A percentile compares a stretch with the other conserved stretches of the same genome.
Conservation (phyloP, 2,329 filamentous ascomycete genomes). For the Fusarium pseudocircinatum region DNA sequence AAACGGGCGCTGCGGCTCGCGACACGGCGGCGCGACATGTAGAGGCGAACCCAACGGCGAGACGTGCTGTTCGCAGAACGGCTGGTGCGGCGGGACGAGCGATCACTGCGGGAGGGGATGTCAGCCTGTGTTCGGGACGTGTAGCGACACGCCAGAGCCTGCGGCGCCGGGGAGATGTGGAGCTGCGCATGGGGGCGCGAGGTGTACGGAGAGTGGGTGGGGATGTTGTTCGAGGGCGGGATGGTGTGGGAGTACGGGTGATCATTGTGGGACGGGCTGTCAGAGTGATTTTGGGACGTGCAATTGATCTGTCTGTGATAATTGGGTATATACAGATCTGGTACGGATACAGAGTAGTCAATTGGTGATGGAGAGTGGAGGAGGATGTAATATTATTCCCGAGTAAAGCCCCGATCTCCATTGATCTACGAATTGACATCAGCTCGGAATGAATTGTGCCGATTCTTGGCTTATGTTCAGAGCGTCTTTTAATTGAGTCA, state of each 20-base stretch:
- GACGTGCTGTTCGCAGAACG: conserved; percentile 38
- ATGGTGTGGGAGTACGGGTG: conserved; percentile 52
- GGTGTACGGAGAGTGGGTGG: conserved; percentile 39
- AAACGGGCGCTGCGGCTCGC: conserved; percentile 39
- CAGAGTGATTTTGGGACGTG: conserved; percentile 48
- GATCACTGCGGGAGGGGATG: conserved; percentile 54
- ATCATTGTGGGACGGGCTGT: conserved; percentile 53
- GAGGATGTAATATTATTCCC: conserved; percentile 10
- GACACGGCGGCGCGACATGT: conserved; percentile 34
- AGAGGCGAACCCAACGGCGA: conserved; percentile 22
- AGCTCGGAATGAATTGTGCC: conserved; percentile 7
- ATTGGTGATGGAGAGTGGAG: neutral
- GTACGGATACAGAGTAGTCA: neutral
- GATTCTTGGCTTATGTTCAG: neutral
- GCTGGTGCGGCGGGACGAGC: conserved; percentile 51
- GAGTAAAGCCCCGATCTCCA: neutral
- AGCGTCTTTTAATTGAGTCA: neutral
- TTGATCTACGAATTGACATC: neutral
- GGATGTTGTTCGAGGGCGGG: conserved; percentile 45
- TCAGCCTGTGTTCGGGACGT: conserved; percentile 48
- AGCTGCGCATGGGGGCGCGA: conserved; percentile 31
- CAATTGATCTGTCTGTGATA: neutral
- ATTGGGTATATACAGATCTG: neutral
- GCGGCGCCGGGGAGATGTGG: conserved; percentile 43
- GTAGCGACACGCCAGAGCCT: conserved; percentile 29